Conservation (phyloP, 75 land plant genomes). For the Selaginella moellendorffii region DNA sequence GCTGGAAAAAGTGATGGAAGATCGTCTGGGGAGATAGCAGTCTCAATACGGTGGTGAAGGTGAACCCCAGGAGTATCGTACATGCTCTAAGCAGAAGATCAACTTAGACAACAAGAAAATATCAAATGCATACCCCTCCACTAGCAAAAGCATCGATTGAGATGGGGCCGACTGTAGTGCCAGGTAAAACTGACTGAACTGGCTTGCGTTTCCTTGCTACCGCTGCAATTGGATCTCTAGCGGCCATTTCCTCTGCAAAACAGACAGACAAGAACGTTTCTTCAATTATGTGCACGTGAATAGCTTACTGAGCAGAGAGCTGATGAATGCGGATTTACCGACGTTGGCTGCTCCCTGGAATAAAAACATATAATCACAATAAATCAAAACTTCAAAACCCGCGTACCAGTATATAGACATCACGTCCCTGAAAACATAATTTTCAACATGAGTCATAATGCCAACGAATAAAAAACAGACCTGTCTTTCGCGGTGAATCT, state of each 20-base stretch:
- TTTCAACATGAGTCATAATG: background rate
- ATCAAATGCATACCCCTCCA: conserved; percentile 89
- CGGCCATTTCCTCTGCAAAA: conserved; percentile 52
- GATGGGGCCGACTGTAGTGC: conserved; percentile 94
- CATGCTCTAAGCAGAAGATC: too few relatives aligned
- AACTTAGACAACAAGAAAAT: too few relatives aligned
- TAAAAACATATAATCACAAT: background rate
- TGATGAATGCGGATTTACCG: conserved; percentile 96
- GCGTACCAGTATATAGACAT: conserved; percentile 90
- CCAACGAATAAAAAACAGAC: conserved; percentile 16
- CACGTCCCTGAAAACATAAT: conserved; percentile 60
- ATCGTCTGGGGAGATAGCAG: conserved; percentile 78
- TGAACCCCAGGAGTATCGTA: conserved; percentile 97
- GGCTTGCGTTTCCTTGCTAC: conserved; percentile 76
- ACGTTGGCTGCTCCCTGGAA: conserved; percentile 95
- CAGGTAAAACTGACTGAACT: conserved; percentile 94
- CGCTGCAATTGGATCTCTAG: conserved; percentile 69
- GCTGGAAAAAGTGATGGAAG: conserved; percentile 74
- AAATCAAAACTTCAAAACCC: background rate
- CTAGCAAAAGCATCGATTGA: conserved; percentile 68
- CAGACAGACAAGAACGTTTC: background rate
- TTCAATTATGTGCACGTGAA: too few relatives aligned
- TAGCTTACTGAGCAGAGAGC: conserved; percentile 57
- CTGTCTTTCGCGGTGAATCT: conserved; percentile 77
- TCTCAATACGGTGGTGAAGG: conserved; percentile 95